Percentiles rank a stretch among this genome's conserved stretches.
phyloP scores from a whole-genome alignment of 768 basidiomycete species.

The Boletus subparvulus region DNA sequence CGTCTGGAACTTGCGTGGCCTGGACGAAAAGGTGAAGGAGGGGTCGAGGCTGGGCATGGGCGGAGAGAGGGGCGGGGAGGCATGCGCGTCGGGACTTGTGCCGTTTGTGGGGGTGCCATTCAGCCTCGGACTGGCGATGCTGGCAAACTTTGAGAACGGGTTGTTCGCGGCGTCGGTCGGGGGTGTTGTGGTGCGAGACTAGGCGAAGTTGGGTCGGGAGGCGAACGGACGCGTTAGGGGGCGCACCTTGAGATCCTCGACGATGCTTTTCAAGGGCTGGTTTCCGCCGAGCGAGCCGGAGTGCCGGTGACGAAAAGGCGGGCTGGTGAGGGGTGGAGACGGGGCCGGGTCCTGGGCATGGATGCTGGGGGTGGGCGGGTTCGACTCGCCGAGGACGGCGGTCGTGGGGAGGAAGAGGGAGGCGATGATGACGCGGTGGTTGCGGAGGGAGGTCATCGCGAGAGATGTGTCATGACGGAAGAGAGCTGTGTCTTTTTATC shows the following conservation, averaged over 20 bases:
- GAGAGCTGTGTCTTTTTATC: not conserved
- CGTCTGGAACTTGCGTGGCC: constrained; percentile 48
- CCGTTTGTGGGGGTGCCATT: no score
- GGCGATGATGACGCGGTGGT: constrained; percentile 75
- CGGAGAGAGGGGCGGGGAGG: not conserved
- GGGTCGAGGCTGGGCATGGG: constrained; percentile 16
- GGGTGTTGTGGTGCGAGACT: constrained; percentile 44
- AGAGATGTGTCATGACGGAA: not conserved
- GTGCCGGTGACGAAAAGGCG: constrained; percentile 18
- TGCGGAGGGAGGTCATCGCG: constrained; percentile 66
- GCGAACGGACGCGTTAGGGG: not conserved
- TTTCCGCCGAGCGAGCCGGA: constrained; percentile 21
- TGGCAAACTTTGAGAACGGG: constrained; percentile 54
- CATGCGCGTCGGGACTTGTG: no score
- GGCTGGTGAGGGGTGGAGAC: not conserved
- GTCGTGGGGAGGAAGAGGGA: constrained; percentile 84
- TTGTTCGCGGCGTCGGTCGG: constrained; percentile 54
- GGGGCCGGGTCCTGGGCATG: not conserved
- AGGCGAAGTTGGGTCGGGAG: not conserved
- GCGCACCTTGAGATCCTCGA: constrained; percentile 54
- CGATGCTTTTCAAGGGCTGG: constrained; percentile 62
- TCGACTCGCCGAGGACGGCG: constrained; percentile 56
- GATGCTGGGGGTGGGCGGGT: constrained; percentile 49
- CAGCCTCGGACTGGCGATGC: constrained; percentile 26
- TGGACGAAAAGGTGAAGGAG: constrained; percentile 22